Percentiles rank a stretch among this genome's conserved stretches.
Conservation (phyloP, 2,329 filamentous ascomycete species). For the Colletotrichum falcatum region DNA sequence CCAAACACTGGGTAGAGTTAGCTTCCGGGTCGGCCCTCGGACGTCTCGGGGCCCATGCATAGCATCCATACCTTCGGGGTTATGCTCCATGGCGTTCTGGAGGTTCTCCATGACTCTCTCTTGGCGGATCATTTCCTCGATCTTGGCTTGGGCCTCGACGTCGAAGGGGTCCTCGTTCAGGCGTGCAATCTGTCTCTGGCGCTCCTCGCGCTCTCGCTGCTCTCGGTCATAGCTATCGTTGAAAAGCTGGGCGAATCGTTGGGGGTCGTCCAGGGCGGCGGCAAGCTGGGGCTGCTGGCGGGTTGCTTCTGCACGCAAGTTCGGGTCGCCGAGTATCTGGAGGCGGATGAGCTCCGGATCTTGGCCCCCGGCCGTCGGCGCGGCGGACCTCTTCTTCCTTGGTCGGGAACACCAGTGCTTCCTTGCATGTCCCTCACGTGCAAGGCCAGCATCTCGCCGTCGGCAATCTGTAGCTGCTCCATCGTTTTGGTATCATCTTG, state of each 20-base stretch:
- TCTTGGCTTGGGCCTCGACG: constrained; percentile 87
- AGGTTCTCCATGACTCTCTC: constrained; percentile 95
- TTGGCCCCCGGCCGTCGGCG: constrained; percentile 54
- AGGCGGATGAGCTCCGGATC: constrained; percentile 87
- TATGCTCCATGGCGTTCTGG: constrained; percentile 96
- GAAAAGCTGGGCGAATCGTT: constrained; percentile 80
- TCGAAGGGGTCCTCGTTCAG: constrained; percentile 97
- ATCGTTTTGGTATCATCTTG: constrained; percentile 82
- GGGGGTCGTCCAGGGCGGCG: constrained; percentile 79
- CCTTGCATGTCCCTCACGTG: constrained; percentile 75
- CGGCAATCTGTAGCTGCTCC: constrained; percentile 81
- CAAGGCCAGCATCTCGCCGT: constrained; percentile 93
- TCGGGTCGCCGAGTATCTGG: constrained; percentile 83
- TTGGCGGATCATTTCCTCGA: constrained; percentile 97
- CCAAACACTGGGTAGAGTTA: constrained; percentile 79
- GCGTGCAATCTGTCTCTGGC: constrained; percentile 84
- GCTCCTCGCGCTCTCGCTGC: constrained; percentile 77
- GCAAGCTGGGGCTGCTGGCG: constrained; percentile 82
- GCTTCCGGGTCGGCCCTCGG: not conserved
- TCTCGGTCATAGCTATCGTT: constrained; percentile 76
- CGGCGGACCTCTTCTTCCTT: constrained; percentile 53
- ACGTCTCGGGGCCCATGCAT: not conserved
- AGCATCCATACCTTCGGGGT: constrained; percentile 84
- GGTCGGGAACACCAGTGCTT: constrained; percentile 55
- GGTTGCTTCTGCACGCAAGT: constrained; percentile 76